Base-by-base conservation (phyloP, 495 filamentous ascomycete genomes). In the Aspergillus panamensis region DNA sequence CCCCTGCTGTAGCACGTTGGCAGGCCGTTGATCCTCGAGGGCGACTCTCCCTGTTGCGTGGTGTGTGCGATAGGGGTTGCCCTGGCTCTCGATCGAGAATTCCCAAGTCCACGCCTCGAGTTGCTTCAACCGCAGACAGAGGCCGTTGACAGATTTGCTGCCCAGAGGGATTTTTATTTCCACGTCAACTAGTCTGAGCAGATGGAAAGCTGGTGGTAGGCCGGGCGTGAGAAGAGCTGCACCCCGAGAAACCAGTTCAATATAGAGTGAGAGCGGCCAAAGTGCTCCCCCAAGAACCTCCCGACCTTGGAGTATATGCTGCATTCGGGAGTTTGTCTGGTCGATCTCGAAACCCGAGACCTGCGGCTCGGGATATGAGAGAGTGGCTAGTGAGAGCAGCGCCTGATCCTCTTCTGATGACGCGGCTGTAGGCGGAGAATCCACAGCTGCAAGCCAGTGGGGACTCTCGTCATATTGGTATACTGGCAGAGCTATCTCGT, bases 91-190 rank as follows among this genome's bases (percentile, higher is more conserved):
- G 14, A 53, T 19, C 8, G 39, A 40, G n/a, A 40, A 53, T 53
- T 42, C 51, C 51, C 51, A 53, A 10, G 51, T 29, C n/a, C 33
- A 53, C 51, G 17, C 14, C n/a, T 42, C 39, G 9, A 14, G 14
- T 32, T 53, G 51, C 39, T 25, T 29, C 51, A 53, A 31, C 9
- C 39, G 33, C 19, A 53, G 10, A 6, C 33, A 0, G 3, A 53
- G 39, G 10, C 51, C 32, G 19, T 20, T 0, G 16, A 53, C 51
- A 3, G n/a, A 1, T 10, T 12, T 20, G 39, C 8, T 8, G 7
- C 51, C 51, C 9, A 53, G 32, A 10, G 51, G 17, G 0, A n/a
- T n/a, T 4, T 53, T 10, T 2, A 53, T 53, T 8, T 53, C 33
- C 32, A 53, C 39, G 17, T 17, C 39, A 21, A 3, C 8, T 3